These are phyloP conservation scores for Cystofilobasidium macerans DNA, from an alignment of 768 basidiomycete genomes.

Conservation along the genomic window DNA sequence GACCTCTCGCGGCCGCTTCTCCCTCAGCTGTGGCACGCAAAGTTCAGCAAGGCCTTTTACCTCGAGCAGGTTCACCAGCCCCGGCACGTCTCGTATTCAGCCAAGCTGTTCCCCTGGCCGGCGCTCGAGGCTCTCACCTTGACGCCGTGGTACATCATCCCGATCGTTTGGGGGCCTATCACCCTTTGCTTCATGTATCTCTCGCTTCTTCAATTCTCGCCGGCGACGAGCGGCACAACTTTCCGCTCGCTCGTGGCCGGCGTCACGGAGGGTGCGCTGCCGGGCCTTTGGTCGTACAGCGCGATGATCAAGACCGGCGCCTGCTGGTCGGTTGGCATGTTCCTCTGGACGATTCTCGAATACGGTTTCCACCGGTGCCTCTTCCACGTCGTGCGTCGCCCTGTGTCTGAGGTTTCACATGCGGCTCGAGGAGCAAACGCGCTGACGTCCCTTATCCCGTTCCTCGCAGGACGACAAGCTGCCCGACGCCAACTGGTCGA, in stretches of 20 bases:
- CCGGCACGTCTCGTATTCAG: conserved; percentile 68
- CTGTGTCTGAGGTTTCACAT: too few relatives aligned
- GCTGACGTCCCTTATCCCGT: too few relatives aligned
- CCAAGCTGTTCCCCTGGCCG: conserved; percentile 57
- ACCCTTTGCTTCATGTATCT: conserved; percentile 64
- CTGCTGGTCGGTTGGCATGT: conserved; percentile 60
- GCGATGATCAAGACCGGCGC: conserved; percentile 49
- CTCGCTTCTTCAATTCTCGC: conserved; percentile 55
- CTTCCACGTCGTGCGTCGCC: conserved; percentile 94
- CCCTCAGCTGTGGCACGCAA: conserved; percentile 72
- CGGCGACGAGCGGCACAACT: conserved; percentile 35
- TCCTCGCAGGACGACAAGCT: conserved; percentile 72
- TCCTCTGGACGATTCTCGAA: conserved; percentile 90
- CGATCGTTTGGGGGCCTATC: conserved; percentile 83
- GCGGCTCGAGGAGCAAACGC: too few relatives aligned
- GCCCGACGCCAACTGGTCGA: conserved; percentile 67
- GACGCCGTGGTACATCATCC: conserved; percentile 89
- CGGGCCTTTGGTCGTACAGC: conserved; percentile 32
- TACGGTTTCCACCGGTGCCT: conserved; percentile 90
- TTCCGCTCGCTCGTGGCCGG: conserved; percentile 31
- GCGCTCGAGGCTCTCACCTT: conserved; percentile 78
- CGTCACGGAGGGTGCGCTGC: conserved; percentile 26
- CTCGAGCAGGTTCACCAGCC: conserved; percentile 95
- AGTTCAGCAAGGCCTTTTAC: conserved; percentile 91
- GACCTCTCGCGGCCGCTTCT: conserved; percentile 77